Percentiles rank a stretch among this genome's conserved stretches.
Conservation (phyloP, 768 basidiomycete genomes). For the Mycena olivaceomarginata region DNA sequence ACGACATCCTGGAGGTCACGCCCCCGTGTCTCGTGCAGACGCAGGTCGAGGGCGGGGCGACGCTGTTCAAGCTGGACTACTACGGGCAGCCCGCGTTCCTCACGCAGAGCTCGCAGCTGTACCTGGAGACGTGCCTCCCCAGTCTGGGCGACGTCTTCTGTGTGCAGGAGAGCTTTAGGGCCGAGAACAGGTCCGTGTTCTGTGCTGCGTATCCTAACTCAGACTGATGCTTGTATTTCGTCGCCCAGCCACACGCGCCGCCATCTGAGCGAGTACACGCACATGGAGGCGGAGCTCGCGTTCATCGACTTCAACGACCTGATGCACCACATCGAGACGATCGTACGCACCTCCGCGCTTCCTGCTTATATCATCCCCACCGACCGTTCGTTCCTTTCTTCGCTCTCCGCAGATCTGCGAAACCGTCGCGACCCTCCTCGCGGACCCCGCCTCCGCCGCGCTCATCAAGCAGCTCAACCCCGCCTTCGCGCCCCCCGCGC, state of each 20-base stretch:
- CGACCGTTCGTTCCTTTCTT: too few relatives aligned
- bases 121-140: conserved; percentile 97
- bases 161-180: conserved; percentile 97
- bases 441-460: conserved; percentile 81
- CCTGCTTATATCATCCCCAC: conserved; percentile 1
- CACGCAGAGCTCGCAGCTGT: conserved; percentile 97
- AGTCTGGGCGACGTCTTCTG: conserved; percentile 98
- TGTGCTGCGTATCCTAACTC: neutral
- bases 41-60: conserved; percentile 97
- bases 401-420: conserved; percentile 89
- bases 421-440: conserved; percentile 88
- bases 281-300: conserved; percentile 95
- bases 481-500: conserved; percentile 82
- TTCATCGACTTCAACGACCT: conserved; percentile 96
- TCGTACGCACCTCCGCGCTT: conserved; percentile 70
- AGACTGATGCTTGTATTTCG: too few relatives aligned
- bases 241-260: conserved; percentile 85
- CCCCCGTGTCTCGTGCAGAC: conserved; percentile 99
- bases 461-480: conserved; percentile 96
- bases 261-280: conserved; percentile 97
- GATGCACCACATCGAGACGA: conserved; percentile 92
- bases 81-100: conserved; percentile 96
- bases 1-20: conserved; percentile 92
- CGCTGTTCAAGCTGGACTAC: conserved; percentile 96
- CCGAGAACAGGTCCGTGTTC: conserved; percentile 89